Evolutionary conservation across 2,329 filamentous ascomycete genomes (phyloP), one percentile per base, ranked within the genome.

Genomic region (Phyllosticta citrichinensis): DNA sequence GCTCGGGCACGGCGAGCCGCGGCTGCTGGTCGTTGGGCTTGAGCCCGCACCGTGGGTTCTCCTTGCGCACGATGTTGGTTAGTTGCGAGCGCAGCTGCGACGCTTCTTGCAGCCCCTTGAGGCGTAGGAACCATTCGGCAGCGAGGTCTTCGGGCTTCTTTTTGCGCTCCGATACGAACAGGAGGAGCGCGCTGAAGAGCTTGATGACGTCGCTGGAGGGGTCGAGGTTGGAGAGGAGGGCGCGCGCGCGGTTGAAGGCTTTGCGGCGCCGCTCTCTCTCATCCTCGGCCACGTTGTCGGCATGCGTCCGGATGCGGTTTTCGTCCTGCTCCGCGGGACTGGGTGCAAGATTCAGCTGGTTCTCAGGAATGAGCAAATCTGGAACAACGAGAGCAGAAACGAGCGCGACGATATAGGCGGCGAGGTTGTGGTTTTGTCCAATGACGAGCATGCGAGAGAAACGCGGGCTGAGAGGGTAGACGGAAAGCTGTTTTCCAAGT

Each of bases 371-470:
- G 71, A 96, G 96, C 2, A 97, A 76, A 67, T 97, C 93, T 0
- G 89, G 87, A 0, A 93, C 90, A 0, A 93, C 95, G 3, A 99
- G 78, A 1, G 88, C 90, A 0, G 94, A 89, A 2, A 99, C 92
- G 11, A 97, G 78, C 2, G 91, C 90, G 63, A 97, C 87, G 3
- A 91, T 89, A 69, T 96, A 93, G 0, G 87, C 87, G 56, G 95
- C 80, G 64, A 94, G 92, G 62, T 86, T 84, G 69, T 95, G 87
- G 25, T 89, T 81, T 69, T 95, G 86, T 0, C 92, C 93, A 55
- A 96, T 86, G 9, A 95, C 80, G n/a, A 99, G 78, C 74, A 97
- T 97, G 60, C 93, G 89, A 8, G 92, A 87, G 70, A 95, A 96
- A 1, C 94, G 85, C 19, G 94, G 95, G 27, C 90, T 91, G 14